Percentiles rank a stretch among this genome's conserved stretches.
phyloP scores from a whole-genome alignment of 2,329 filamentous ascomycete genomes.

The Epichloe gansuensis region DNA sequence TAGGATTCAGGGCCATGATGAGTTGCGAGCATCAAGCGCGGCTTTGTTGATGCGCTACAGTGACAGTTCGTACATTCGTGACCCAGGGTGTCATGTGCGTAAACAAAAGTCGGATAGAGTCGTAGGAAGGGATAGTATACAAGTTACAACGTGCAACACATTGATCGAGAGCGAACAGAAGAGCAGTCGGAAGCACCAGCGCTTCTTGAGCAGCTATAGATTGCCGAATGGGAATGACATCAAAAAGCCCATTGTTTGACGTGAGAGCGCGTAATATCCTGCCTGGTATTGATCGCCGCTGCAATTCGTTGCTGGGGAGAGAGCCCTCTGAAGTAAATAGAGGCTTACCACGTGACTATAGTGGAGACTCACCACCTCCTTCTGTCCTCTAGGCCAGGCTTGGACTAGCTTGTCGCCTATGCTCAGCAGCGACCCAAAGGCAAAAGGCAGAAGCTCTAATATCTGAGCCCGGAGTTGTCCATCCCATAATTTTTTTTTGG shows the following conservation, averaged over 20 bases:
- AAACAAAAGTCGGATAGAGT: conserved; percentile 12
- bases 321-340: conserved; percentile 18
- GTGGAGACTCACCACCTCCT: neutral
- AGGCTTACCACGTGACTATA: conserved; percentile 10
- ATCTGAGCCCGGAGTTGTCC: neutral
- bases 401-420: neutral
- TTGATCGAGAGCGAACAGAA: conserved; percentile 3
- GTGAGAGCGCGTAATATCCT: neutral
- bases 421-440: neutral
- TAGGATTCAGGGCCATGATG: conserved; percentile 23
- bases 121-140: neutral
- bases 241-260: conserved; percentile 7
- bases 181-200: conserved; percentile 13
- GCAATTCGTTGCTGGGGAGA: conserved; percentile 16
- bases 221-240: conserved; percentile 15
- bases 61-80: neutral
- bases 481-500: neutral
- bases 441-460: neutral
- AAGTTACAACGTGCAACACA: neutral
- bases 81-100: conserved; percentile 6
- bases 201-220: conserved; percentile 11
- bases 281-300: conserved; percentile 4
- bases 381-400: neutral
- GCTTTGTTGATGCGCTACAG: conserved; percentile 3
- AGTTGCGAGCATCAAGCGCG: conserved; percentile 11